Conservation (phyloP, 2,329 filamentous ascomycete species). For the Massarina eburnea region DNA sequence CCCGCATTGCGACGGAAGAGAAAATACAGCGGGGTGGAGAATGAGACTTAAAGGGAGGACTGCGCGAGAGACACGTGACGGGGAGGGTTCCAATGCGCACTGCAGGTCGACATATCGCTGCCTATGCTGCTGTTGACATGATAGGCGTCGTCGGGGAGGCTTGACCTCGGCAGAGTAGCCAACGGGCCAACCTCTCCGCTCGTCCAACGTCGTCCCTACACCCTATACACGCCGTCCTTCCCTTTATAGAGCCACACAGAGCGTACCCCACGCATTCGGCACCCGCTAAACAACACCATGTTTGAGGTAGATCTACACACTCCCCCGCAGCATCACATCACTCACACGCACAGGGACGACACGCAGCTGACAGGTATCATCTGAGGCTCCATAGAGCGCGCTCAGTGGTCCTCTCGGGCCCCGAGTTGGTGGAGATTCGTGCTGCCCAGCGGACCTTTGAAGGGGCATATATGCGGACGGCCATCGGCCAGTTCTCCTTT, state of each 20-base stretch:
- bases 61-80: too few species aligned
- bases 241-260: neutral
- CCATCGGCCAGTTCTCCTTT: constrained; percentile 92
- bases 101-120: too few species aligned
- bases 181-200: too few species aligned
- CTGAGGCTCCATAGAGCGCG: constrained; percentile 81
- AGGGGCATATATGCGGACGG: constrained; percentile 93
- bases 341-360: constrained; percentile 46
- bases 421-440: constrained; percentile 90
- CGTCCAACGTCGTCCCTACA: too few species aligned
- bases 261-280: neutral
- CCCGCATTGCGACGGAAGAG: neutral
- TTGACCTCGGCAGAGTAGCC: too few species aligned
- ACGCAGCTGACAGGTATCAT: constrained; percentile 73
- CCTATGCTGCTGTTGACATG: too few species aligned
- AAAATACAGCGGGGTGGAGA: too few species aligned
- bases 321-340: neutral
- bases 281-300: constrained; percentile 1
- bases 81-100: too few species aligned
- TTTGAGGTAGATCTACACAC: constrained; percentile 4
- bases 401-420: constrained; percentile 76
- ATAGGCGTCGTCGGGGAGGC: too few species aligned
- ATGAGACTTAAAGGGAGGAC: too few species aligned
- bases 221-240: too few species aligned
- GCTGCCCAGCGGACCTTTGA: constrained; percentile 96